Evolutionary conservation across 495 filamentous ascomycete species (phyloP), one percentile per base, ranked within the genome.

Genomic region (Penicillium simplicissimum): DNA sequence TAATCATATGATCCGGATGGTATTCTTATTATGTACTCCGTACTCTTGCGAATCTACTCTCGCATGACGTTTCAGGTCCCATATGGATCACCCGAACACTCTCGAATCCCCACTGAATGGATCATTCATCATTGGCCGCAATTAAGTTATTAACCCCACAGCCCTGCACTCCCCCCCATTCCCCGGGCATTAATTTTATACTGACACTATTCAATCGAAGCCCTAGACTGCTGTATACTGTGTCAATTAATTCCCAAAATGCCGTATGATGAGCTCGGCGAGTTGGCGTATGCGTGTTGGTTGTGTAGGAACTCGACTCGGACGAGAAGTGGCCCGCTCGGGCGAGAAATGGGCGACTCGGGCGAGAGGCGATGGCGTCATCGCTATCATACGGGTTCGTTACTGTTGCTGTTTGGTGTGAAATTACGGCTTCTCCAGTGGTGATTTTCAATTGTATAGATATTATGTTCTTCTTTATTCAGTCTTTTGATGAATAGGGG

Each of bases 271-370:
- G 8, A 19, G 35, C 0, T 57, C 33, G n/a, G 38, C 28, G 28
- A 31, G 14, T 34, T 19, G 23, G 28, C n/a, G 19, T 21, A 38
- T 36, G 40, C 51, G n/a, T 13, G 0, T 10, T 43, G 47, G 7
- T 15, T 1, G 43, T 37, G 1, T 49, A 38, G 42, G 56, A 49
- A 13, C n/a, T 8, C 34, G 4, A 37, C 19, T 66, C 64, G 64
- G 64, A 60, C 56, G 64, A 66, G 59, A 66, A 56, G 33, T 19
- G 10, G 34, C 5, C 25, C 34, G 37, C 33, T 66, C 63, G 63
- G 63, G 63, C 63, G 63, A 66, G 63, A 66, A 62, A 60, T 17
- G 14, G 37, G 14, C n/a, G 34, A 49, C 64, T 62, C 64, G 64
- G 64, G 57, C 64, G 64, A 66, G 57, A 66, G 37, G 57, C 9